Evolutionary conservation across 1,139 yeast genomes (phyloP), one percentile per base, ranked within the genome.

Genomic region (Debaryomycetaceae sp.): DNA sequence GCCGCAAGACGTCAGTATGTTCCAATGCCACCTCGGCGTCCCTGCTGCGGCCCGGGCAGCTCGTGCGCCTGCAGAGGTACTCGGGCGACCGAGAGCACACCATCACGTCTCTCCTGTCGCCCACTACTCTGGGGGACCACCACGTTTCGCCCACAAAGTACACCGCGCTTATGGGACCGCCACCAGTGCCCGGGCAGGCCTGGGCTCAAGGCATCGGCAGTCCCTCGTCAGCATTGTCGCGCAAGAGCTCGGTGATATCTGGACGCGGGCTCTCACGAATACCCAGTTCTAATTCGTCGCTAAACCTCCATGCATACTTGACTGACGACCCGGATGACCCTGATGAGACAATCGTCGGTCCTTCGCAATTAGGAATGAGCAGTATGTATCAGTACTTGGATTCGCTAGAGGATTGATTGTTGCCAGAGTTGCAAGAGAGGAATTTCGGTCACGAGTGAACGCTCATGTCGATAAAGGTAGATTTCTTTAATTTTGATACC

Each of bases 221-320:
- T 10, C 20, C 20, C 20, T 6, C 10, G 8, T 18, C 20, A 7
- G 20, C 20, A 18, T 18, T 18, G 10, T 47, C 51, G 5, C 37
- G 59, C 11, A 51, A 52, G 30, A 51, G 47, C 35, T 56, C 63
- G 11, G 28, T 47, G 10, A 29, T 37, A 3, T 50, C 58, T 2
- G 32, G 43, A 4, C 39, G 45, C 19, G 55, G 54, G 4, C 42
- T 62, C 10, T 43, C 53, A 29, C 44, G 60, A 25, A 59, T 63
- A 20, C 52, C 68, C 25, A 60, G 68, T 36, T 58, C 66, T 14
- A 57, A 57, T 31, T 58, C 67, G 20, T 59, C 67, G 22, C 49
- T 64, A 25, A 64, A 64, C 37, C 50, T 64, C 30, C 58, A 64
- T 37, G 69, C 67, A 6, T 64, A 62, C 35, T 47, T 64, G 28